Conservation (phyloP, 2,329 filamentous ascomycete species). For the Curvularia sp. region DNA sequence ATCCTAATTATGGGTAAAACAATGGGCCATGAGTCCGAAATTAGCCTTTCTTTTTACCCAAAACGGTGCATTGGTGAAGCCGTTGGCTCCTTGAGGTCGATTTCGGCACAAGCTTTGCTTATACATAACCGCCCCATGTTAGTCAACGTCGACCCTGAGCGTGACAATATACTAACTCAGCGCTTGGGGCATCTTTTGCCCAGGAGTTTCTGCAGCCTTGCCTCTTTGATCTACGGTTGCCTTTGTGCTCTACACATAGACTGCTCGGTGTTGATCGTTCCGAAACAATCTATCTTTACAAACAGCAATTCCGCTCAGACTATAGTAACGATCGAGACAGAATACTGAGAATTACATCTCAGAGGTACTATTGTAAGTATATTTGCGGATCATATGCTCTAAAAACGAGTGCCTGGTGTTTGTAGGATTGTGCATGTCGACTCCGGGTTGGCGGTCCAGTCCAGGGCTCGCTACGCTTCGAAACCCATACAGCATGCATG, state of each 20-base stretch:
- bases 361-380: neutral
- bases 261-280: neutral
- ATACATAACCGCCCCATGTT: conserved; percentile 12
- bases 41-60: neutral
- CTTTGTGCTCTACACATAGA: neutral
- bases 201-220: neutral
- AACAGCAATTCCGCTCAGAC: neutral
- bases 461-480: neutral
- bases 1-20: neutral
- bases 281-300: neutral
- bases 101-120: conserved; percentile 12
- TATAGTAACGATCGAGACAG: neutral
- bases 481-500: neutral
- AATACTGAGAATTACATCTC: neutral
- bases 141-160: conserved; percentile 4
- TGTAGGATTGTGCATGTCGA: neutral
- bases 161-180: neutral
- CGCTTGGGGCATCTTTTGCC: neutral
- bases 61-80: neutral
- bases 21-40: neutral
- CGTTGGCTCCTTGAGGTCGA: neutral
- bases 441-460: neutral
- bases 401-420: neutral
- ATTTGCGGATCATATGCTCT: neutral
- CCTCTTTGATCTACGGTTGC: neutral